Evolutionary conservation across 2,329 filamentous ascomycete species (phyloP).

Genomic region (Diatrype stigma): DNA sequence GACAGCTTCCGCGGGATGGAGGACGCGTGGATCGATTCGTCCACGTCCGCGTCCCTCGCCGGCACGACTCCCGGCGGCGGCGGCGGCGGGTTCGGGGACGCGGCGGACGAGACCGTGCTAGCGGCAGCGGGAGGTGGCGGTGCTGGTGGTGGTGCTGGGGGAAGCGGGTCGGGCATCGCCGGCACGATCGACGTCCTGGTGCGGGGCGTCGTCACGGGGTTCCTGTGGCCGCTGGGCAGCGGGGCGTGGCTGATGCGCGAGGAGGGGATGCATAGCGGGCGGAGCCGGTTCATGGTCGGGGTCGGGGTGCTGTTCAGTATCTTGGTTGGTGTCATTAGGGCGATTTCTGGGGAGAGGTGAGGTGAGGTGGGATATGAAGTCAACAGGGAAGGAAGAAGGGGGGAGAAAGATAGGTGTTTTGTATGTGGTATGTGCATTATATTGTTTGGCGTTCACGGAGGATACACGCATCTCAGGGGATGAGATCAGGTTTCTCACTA

Average conservation of each 20-base stretch:
- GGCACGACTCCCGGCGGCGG: constrained; percentile 25
- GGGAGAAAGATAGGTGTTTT: constrained; percentile 7
- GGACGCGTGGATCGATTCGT: constrained; percentile 84
- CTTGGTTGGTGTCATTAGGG: constrained; percentile 31
- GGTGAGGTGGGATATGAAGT: no score
- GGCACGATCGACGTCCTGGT: constrained; percentile 79
- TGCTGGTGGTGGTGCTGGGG: constrained; percentile 29
- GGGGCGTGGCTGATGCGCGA: constrained; percentile 81
- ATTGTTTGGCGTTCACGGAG: background rate
- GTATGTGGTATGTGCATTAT: constrained; percentile 3
- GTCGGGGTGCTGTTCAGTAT: constrained; percentile 69
- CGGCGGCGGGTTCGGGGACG: constrained; percentile 28
- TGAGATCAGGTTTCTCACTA: no score
- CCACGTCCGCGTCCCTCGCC: constrained; percentile 30
- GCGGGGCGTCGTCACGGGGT: constrained; percentile 84
- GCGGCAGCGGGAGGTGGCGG: constrained; percentile 35
- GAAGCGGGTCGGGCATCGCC: constrained; percentile 33
- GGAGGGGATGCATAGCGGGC: constrained; percentile 79
- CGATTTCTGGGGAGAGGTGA: constrained; percentile 28
- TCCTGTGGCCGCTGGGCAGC: constrained; percentile 90
- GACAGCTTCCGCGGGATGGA: constrained; percentile 73
- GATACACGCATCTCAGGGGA: no score
- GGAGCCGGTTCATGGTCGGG: constrained; percentile 81
- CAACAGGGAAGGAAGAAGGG: background rate
- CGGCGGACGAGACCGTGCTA: constrained; percentile 24